Conservation (phyloP, 1,284 basidiomycete genomes). For the Earliella scabrosa region DNA sequence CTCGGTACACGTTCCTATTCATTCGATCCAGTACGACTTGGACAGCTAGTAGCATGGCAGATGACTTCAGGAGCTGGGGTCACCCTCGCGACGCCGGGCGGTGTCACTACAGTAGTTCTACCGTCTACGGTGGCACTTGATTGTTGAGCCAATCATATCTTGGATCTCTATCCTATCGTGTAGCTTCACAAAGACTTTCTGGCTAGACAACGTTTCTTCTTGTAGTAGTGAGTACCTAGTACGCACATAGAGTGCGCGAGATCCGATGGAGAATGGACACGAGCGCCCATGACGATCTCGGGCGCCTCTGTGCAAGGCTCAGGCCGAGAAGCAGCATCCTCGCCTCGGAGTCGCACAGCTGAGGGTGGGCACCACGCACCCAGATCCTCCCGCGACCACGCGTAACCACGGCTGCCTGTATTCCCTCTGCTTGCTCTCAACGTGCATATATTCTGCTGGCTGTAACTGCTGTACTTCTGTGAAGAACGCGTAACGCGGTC, state of each 20-base stretch:
- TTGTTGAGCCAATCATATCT: too few species aligned
- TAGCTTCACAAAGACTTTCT: too few species aligned
- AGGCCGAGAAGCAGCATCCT: conserved; percentile 21
- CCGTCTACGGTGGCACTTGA: too few species aligned
- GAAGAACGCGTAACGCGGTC: conserved; percentile 16
- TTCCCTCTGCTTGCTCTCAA: not conserved
- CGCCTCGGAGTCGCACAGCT: conserved; percentile 2
- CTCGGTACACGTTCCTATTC: not conserved
- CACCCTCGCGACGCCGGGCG: too few species aligned
- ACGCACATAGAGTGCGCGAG: too few species aligned
- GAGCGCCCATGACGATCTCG: not conserved
- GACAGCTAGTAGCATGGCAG: too few species aligned
- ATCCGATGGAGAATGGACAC: not conserved
- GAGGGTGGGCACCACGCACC: not conserved
- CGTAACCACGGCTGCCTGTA: not conserved
- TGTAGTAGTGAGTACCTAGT: too few species aligned
- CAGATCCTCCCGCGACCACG: conserved; percentile 1
- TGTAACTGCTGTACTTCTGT: conserved; percentile 1
- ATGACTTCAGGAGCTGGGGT: too few species aligned
- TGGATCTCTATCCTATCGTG: too few species aligned
- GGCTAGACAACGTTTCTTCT: too few species aligned
- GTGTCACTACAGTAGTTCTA: too few species aligned
- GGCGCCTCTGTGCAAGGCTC: conserved; percentile 15
- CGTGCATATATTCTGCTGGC: conserved; percentile 1
- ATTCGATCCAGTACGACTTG: too few species aligned